Base-by-base conservation (phyloP, 202 grass and related monocot species). In the Schoenoplectus triqueter region DNA sequence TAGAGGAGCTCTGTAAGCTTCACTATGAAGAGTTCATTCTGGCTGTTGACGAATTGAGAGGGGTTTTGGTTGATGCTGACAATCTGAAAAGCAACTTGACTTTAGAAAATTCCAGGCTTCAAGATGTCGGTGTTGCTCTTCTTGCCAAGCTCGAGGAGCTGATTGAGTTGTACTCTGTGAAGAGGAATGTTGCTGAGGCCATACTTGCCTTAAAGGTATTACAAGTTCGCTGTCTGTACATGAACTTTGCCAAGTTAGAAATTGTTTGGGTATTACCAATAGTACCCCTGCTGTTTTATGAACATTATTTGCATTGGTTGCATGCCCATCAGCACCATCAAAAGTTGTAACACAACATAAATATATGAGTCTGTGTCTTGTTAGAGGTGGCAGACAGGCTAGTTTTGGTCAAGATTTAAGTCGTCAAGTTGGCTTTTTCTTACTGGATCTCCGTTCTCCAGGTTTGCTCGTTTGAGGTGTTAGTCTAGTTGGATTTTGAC, bases 11-110 rank as follows among this genome's bases (percentile, higher is more conserved):
- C 1, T 94, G 94, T 80, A 92, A 66, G 39, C 85, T 89, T 62
- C 91, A 97, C 20, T 94, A 97, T 6, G 94, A 90, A 75, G 91
- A 97, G 73, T 97, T 97, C 83, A 97, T 97, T 60, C 83, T 90
- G 72, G 94, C 94, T 0, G 90, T 97, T 1, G 94, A 97, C 4
- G 91, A 97, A 80, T 64, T 97, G 17, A 90, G 87, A 6, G 66
- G 71, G n/a, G 91, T 97, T 55, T 86, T 97, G 83, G 85, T 87
- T 42, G 94, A 97, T 7, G 88, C 94, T 3, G 86, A 97, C 90
- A 89, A 90, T 78, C 86, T 97, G 67, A 97, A 92, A 86, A 86
- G 86, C 59, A 82, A 66, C 3, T 66, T 97, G 51, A 82, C 61
- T 52, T 77, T 78, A 15, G 90, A 97, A 81, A 92, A 97, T 85